These are phyloP conservation scores for Aspergillus sp. DNA, from an alignment of 2,329 filamentous ascomycete genomes.

Conservation along the genomic window DNA sequence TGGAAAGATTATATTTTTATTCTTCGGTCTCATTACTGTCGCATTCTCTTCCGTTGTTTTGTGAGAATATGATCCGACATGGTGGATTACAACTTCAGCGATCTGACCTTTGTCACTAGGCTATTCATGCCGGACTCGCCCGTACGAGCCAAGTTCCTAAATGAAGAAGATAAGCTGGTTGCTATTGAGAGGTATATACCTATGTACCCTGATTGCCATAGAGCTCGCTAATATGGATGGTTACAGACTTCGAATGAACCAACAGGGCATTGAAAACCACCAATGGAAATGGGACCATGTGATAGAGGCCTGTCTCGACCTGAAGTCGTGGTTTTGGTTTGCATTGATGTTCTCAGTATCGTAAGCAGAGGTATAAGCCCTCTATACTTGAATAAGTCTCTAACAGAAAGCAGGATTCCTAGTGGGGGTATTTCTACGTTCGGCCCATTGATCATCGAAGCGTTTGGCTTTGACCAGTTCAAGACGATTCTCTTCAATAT, in stretches of 20 bases:
- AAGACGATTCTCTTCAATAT: constrained; percentile 58
- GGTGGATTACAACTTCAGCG: too few relatives aligned
- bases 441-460: constrained; percentile 54
- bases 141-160: constrained; percentile 54
- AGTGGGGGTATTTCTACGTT: constrained; percentile 58
- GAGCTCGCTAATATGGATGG: too few relatives aligned
- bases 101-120: constrained; percentile 2
- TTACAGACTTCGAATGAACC: constrained; percentile 44
- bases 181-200: constrained; percentile 49
- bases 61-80: constrained; percentile 9
- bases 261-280: constrained; percentile 37
- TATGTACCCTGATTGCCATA: background rate
- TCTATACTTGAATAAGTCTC: background rate
- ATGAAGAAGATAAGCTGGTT: constrained; percentile 52
- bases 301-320: constrained; percentile 50
- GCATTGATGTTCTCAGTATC: constrained; percentile 51
- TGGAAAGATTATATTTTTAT: constrained; percentile 27
- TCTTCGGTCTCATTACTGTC: constrained; percentile 47
- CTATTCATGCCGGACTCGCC: constrained; percentile 62
- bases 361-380: constrained; percentile 20
- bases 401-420: constrained; percentile 37
- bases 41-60: constrained; percentile 49
- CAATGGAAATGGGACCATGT: constrained; percentile 52
- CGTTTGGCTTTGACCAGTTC: constrained; percentile 54
- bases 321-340: constrained; percentile 61